These are phyloP conservation scores for Fagus sylvatica DNA, from an alignment of 306 rosid species.

Conservation along the genomic window DNA sequence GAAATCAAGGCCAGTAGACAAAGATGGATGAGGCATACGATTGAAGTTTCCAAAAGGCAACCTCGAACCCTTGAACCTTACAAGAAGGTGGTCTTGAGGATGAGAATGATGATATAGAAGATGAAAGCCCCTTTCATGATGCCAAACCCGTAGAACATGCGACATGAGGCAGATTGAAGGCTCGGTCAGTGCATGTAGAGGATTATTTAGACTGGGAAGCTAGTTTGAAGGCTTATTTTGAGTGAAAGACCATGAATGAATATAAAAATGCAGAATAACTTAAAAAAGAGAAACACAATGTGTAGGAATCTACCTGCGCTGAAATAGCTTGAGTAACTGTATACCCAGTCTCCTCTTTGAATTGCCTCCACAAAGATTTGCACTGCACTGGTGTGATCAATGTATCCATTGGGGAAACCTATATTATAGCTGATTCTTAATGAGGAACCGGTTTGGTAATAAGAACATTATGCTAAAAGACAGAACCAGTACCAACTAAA, in stretches of 20 bases:
- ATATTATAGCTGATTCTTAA: conserved; percentile 14
- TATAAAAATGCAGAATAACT: neutral
- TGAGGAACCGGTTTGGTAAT: conserved; percentile 18
- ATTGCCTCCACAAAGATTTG: conserved; percentile 90
- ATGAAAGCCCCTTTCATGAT: neutral
- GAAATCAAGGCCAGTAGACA: neutral
- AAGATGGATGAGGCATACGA: neutral
- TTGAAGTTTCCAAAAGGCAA: neutral
- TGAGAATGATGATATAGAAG: neutral
- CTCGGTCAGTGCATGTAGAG: neutral
- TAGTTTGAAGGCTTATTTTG: neutral
- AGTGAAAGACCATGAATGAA: neutral
- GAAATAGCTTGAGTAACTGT: conserved; percentile 79
- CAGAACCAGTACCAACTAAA: conserved; percentile 25
- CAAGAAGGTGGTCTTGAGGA: neutral
- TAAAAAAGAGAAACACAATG: conserved; percentile 1
- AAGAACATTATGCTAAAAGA: conserved; percentile 9
- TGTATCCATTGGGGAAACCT: conserved; percentile 66
- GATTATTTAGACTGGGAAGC: neutral
- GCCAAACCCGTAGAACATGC: neutral
- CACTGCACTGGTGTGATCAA: conserved; percentile 81
- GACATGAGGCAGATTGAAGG: neutral
- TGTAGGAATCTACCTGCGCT: conserved; percentile 61
- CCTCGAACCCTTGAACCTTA: neutral
- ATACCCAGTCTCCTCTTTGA: conserved; percentile 79